Evolutionary conservation across 805 yeast species (phyloP), one percentile per base, ranked within the genome.

Genomic region (Wickerhamiella galacta): DNA sequence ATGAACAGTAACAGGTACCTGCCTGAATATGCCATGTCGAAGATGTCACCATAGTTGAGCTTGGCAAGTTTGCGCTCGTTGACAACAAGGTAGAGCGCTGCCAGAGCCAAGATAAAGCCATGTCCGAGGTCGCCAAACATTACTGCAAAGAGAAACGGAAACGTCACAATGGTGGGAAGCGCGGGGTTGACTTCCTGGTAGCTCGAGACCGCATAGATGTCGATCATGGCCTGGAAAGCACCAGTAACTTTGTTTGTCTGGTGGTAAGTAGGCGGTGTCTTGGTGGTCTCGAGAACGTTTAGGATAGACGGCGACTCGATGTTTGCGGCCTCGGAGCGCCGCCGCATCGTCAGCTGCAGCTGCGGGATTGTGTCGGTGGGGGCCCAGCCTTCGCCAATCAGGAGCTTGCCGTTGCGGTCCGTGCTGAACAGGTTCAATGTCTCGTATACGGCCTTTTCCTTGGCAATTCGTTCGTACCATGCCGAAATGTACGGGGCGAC

Each of bases 111-210:
- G 30, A 90, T 69, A 38, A 83, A 68, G 4, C 98, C 98, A 60
- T 90, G 98, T 11, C 98, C 98, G 38, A 85, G 53, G 61, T 90
- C 98, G 63, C 98, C 98, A 63, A 90, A 90, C 98, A 90, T 90
- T 47, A 90, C 77, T 19, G 98, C 95, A 60, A 90, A 90, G 93
- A 90, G 79, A 55, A 90, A 90, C 16, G 98, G 98, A 63, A 90
- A 90, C 0, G 98, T 90, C 17, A 90, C 76, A 30, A 82, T 71
- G 1, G 98, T 87, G 3, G 98, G 87, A 41, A 90, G 62, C 34
- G 93, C 98, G 4, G 98, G 94, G 54, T 90, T 90, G 19, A 90
- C 90, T 56, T 90, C 98, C 46, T 82, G 75, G 58, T 90, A 90
- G 3, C 82, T 70, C 7, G 95, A 90, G 37, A 82, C 65, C 46